A percentile compares a stretch with the other conserved stretches of the same genome.
These are phyloP conservation scores for Teratosphaeria nubilosa DNA, from an alignment of 2,329 filamentous ascomycete species.

Conservation along the genomic window DNA sequence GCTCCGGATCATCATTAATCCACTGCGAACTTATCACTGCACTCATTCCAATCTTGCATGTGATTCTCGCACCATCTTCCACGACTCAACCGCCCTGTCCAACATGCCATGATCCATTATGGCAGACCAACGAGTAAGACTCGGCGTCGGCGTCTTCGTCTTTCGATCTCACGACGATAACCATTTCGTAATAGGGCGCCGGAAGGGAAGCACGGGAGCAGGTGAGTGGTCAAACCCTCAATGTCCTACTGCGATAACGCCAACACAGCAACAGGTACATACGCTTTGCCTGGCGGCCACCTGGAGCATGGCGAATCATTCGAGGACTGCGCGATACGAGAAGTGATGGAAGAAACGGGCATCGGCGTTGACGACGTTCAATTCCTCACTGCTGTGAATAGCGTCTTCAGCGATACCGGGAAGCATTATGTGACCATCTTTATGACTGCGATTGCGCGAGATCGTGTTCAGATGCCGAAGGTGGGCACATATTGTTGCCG, in stretches of 20 bases:
- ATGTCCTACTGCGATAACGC: neutral
- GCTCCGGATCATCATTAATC: neutral
- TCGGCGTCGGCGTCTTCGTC: slow-evolving; percentile 43
- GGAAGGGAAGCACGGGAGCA: slow-evolving; percentile 38
- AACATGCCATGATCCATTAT: neutral
- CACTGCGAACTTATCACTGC: neutral
- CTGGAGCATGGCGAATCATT: slow-evolving; percentile 59
- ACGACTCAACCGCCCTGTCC: neutral
- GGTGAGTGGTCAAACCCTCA: slow-evolving; percentile 19
- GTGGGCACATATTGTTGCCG: neutral
- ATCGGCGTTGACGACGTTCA: slow-evolving; percentile 44
- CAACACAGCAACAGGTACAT: slow-evolving; percentile 8
- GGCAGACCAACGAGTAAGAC: slow-evolving; percentile 2
- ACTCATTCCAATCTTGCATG: neutral
- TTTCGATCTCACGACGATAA: slow-evolving; percentile 15
- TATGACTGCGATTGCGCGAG: slow-evolving; percentile 38
- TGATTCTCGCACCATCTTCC: neutral
- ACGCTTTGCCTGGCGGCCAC: slow-evolving; percentile 59
- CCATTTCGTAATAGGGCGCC: slow-evolving; percentile 38
- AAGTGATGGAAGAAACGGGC: slow-evolving; percentile 61
- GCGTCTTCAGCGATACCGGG: slow-evolving; percentile 46
- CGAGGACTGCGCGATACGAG: slow-evolving; percentile 53
- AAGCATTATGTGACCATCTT: slow-evolving; percentile 72
- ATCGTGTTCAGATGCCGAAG: neutral
- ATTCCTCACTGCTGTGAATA: slow-evolving; percentile 56